Evolutionary conservation across 148 eudicot genomes (phyloP), one percentile per base, ranked within the genome.

Genomic region (Silene latifolia): DNA sequence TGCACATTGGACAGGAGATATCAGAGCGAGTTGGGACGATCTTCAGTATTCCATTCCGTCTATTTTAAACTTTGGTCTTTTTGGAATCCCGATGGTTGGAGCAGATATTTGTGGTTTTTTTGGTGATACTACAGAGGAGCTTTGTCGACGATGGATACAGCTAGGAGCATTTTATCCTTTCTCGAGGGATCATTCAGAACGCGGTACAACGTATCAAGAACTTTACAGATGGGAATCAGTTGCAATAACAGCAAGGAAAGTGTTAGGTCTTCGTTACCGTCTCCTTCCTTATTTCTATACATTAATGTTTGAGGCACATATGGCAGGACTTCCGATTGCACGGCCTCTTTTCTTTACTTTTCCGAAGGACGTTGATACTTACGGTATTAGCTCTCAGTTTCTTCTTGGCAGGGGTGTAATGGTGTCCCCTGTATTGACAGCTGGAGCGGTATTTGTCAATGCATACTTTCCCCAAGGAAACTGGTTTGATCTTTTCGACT

Each of bases 1-100:
- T 62, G 97, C 98, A 17, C 98, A 93, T 59, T 93, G 98, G 98
- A 93, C 97, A 1, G 98, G 98, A 54, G 98, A 93, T 67, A 93
- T 88, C 80, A 88, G 88, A 59, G 94, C 98, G 12, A 89, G 85
- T 1, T 93, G 98, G 98, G 72, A 80, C 60, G 96, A 93, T 59
- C 74, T 93, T 75, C 88, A 86, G 4, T 91, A 87, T 75, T 67
- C 94, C 8, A 91, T 93, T 57, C 91, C 98, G 0, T 63, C 88
- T 44, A 86, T 93, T 20, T 82, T 93, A 68, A 93, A 77, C 75
- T 93, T 72, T 59, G 97, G 97, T 51, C 32, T 93, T 0, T 93
- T 89, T 74, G 97, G 97, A 35, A 79, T 91, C 78, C 97, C 98
- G 12, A 91, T 93, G 98, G 84, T 93, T 73, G 97, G 94, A 65